Conservation (phyloP, 352 stramenopile genomes). For the Globisporangium orthogonon region DNA sequence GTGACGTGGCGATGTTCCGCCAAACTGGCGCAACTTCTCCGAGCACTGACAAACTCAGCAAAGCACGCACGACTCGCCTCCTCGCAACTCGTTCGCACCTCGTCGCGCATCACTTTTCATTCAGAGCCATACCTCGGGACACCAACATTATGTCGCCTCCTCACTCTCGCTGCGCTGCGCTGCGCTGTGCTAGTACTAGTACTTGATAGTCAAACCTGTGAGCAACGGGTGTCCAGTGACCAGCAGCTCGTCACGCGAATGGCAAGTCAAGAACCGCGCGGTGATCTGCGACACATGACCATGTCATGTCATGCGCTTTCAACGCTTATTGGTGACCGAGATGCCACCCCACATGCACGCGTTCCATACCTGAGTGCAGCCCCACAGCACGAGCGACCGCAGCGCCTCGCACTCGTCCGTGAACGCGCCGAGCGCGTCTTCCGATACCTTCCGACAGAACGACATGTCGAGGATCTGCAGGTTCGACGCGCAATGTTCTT, state of each 20-base stretch:
- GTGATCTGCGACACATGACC: constrained; percentile 36
- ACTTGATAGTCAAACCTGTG: constrained; percentile 67
- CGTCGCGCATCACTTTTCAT: background rate
- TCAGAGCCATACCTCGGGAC: background rate
- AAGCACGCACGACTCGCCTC: too few species aligned
- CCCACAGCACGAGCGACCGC: constrained; percentile 50
- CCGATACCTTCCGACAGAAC: constrained; percentile 64
- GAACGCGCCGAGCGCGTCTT: constrained; percentile 63
- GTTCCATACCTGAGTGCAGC: constrained; percentile 59
- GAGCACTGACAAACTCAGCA: background rate
- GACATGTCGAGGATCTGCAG: constrained; percentile 61
- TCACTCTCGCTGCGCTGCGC: too few species aligned
- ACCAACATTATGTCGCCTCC: too few species aligned
- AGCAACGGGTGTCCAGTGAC: constrained; percentile 61
- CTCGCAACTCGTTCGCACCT: background rate
- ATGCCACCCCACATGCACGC: background rate
- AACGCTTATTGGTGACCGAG: background rate
- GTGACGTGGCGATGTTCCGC: background rate
- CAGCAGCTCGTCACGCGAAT: constrained; percentile 56
- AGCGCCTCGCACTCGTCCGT: constrained; percentile 40
- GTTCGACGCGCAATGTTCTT: constrained; percentile 38
- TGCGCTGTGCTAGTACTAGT: constrained; percentile 15
- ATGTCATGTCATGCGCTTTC: background rate
- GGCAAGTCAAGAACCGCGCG: constrained; percentile 57
- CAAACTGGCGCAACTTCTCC: background rate